Conservation (phyloP, 75 land plant genomes). For the Selaginella moellendorffii region DNA sequence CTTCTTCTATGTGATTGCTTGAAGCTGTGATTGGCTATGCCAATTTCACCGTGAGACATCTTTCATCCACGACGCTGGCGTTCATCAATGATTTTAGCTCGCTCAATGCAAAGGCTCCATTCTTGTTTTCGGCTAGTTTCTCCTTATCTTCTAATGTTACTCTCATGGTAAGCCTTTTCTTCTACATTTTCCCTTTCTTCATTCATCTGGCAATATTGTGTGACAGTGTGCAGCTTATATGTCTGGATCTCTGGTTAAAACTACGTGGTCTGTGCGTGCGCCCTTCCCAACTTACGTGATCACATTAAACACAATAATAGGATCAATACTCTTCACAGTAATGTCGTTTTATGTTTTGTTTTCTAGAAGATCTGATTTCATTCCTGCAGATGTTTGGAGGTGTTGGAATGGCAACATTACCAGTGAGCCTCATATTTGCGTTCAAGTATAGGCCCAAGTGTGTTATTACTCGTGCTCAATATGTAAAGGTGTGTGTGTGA, state of each 20-base stretch:
- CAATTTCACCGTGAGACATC: constrained; percentile 5
- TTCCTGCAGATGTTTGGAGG: constrained; percentile 9
- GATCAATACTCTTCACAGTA: constrained; percentile 4
- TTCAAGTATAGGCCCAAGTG: constrained; percentile 1
- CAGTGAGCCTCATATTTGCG: neutral
- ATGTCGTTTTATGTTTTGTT: neutral
- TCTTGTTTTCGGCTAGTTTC: neutral
- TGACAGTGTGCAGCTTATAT: constrained; percentile 5
- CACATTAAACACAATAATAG: neutral
- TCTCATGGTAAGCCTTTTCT: neutral
- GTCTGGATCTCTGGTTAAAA: neutral
- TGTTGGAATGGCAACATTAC: neutral
- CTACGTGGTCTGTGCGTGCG: neutral
- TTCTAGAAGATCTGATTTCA: neutral
- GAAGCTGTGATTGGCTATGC: constrained; percentile 8
- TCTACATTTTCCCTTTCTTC: no score
- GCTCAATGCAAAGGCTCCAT: neutral
- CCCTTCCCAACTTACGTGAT: constrained; percentile 5
- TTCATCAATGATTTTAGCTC: neutral
- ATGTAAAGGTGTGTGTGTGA: no score
- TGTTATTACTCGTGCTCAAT: constrained; percentile 7
- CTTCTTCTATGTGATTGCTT: no score
- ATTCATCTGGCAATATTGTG: no score
- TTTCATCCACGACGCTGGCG: neutral
- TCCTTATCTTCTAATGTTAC: neutral